Base-by-base conservation (phyloP, 257 asterid species). In the Misopates orontium region DNA sequence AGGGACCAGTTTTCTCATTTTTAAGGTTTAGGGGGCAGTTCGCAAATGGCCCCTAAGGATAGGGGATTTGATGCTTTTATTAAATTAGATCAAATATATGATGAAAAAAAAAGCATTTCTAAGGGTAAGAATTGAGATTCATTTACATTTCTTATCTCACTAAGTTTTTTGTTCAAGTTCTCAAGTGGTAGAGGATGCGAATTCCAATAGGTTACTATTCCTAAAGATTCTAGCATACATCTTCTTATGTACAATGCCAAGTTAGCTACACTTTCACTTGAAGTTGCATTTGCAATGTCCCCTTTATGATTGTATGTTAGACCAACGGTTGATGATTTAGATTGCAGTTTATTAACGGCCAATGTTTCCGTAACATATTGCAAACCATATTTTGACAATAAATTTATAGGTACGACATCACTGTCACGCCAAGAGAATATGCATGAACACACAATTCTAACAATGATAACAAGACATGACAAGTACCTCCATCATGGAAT, bases 401-500 rank as follows among this genome's bases (percentile, higher is more conserved):
- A 56, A 24, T 50, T 51, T 17, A n/a, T 18, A 60, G 47, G 55
- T 40, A 44, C 8, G 58, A 47, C 23, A 56, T 62, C 49, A 71
- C 10, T 21, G 7, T 66, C 62, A 70, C 48, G 4, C n/a, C 44
- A 25, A 67, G 45, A 55, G 41, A 63, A 69, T 55, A 65, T 8
- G 64, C 59, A 51, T 6, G 19, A 24, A 53, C 11, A 19, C 40
- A 64, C 17, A 57, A 22, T 58, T 54, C 12, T 22, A 69, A 71
- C 51, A 64, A 12, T 52, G 41, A 55, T 45, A 67, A 54, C 42
- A 23, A 42, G 50, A 59, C 41, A 36, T 22, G 19, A 56, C 6
- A 23, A 39, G 57, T 58, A 88, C 98, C 98, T 91, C 85, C 88
- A 6, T 74, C 81, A 1, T 77, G 89, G 67, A 91, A 74, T 68